Conservation (phyloP, 1,139 yeast species). For the Suhomyces anneliseae region DNA sequence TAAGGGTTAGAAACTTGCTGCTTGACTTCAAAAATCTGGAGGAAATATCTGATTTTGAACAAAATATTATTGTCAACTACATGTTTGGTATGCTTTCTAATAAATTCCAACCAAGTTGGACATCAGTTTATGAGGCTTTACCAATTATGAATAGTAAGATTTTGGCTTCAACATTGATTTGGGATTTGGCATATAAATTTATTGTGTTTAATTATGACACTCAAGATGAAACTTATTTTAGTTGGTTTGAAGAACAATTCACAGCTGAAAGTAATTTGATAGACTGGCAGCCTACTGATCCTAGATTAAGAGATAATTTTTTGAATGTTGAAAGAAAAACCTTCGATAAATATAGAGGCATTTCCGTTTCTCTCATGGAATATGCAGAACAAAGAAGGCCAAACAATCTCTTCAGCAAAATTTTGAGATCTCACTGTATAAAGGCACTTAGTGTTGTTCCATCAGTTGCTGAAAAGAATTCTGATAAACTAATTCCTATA, state of each 20-base stretch:
- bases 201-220: slow-evolving; percentile 30
- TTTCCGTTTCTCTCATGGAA: slow-evolving; percentile 34
- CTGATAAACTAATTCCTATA: slow-evolving; percentile 55
- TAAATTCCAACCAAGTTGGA: slow-evolving; percentile 85
- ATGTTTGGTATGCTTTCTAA: slow-evolving; percentile 74
- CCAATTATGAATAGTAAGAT: slow-evolving; percentile 47
- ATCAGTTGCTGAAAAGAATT: slow-evolving; percentile 63
- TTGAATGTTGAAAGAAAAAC: slow-evolving; percentile 20
- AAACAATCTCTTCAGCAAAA: slow-evolving; percentile 32
- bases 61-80: slow-evolving; percentile 51
- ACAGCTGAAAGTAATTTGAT: slow-evolving; percentile 21
- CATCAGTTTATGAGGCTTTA: slow-evolving; percentile 63
- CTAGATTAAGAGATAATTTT: slow-evolving; percentile 30
- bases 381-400: slow-evolving; percentile 35
- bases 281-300: slow-evolving; percentile 35
- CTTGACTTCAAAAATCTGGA: slow-evolving; percentile 44
- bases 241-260: slow-evolving; percentile 13
- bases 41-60: slow-evolving; percentile 31
- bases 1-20: slow-evolving; percentile 66
- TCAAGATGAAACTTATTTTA: slow-evolving; percentile 17
- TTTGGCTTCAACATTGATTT: slow-evolving; percentile 41
- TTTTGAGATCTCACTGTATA: slow-evolving; percentile 49
- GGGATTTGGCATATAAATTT: slow-evolving; percentile 55
- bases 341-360: slow-evolving; percentile 23
- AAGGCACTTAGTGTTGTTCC: slow-evolving; percentile 58